Evolutionary conservation across 192 early-diverging fungal species (phyloP), one percentile per base, ranked within the genome.

Genomic region (Entomortierella parvispora): DNA sequence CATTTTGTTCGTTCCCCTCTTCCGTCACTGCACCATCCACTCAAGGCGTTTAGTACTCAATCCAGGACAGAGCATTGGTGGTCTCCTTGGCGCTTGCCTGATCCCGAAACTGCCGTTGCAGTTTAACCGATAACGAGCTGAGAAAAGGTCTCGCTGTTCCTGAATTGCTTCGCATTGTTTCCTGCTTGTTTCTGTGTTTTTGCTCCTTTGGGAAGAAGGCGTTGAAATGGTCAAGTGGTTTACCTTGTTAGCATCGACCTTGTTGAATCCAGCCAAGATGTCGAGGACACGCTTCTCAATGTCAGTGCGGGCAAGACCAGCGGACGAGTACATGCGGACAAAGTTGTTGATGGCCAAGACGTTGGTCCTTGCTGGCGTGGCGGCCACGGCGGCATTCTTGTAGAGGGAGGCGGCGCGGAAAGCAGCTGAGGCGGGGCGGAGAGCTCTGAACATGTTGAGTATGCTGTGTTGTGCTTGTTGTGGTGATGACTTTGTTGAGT

Each of bases 201-300:
- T n/a, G n/a, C n/a, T n/a, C n/a, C n/a, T n/a, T n/a, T n/a, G n/a
- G n/a, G n/a, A n/a, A n/a, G n/a, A n/a, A n/a, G n/a, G n/a, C n/a
- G n/a, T n/a, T n/a, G n/a, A n/a, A n/a, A 40, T 40, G 37, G 7
- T 9, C 12, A 40, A 12, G 37, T 5, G 5, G 7, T 40, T 68
- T 90, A 99, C 96, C 93, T 98, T 97, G 70, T 83, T 75, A 34
- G 87, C 81, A 71, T 95, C 92, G 75, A 99, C 93, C 87, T 99
- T 99, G 81, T 97, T 96, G 84, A 99, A 99, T 71, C 93, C 96
- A 78, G 89, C 90, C 63, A 99, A 81, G 31, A 99, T 88, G 50
- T 92, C 89, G 66, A 97, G 82, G 60, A 99, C 91, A 62, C 96
- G 88, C 77, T 88, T 82, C 86, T 98, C 90, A 67, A 99, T 89